phyloP scores from a whole-genome alignment of 352 stramenopile genomes.

The Phytopythium sindhum region DNA sequence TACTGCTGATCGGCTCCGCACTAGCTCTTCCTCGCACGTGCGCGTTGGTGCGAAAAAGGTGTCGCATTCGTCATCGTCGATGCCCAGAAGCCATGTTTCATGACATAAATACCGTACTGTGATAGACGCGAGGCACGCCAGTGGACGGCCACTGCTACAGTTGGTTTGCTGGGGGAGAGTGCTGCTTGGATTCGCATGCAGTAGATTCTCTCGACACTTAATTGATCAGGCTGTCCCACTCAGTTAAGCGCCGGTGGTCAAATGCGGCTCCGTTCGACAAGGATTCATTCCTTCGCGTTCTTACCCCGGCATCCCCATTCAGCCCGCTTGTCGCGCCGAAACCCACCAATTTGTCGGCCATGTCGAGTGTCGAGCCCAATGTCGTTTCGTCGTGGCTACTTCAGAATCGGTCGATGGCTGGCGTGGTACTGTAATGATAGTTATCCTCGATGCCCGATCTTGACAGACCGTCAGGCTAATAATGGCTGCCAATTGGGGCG shows the following conservation, averaged over 20 bases:
- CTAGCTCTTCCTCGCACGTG: slow-evolving; percentile 4
- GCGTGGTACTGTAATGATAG: neutral
- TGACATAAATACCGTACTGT: no score
- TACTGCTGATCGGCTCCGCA: neutral
- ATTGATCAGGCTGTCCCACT: neutral
- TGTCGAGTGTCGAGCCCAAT: neutral
- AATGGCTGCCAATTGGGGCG: neutral
- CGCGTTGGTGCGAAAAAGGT: neutral
- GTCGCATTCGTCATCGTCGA: neutral
- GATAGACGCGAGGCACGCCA: neutral
- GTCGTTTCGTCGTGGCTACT: neutral
- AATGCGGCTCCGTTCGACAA: no score
- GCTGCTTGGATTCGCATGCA: neutral
- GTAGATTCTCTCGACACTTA: neutral
- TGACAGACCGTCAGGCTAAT: neutral
- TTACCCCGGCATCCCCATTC: neutral
- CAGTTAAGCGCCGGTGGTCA: no score
- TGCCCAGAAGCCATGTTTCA: neutral
- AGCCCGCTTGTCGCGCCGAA: neutral
- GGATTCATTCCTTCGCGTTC: no score
- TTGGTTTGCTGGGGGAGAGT: neutral
- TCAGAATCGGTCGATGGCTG: neutral
- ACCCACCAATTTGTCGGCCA: neutral
- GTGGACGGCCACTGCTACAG: no score
- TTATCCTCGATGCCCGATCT: neutral